phyloP scores from a whole-genome alignment of 352 stramenopile genomes.

The Phytophthora capsici region DNA sequence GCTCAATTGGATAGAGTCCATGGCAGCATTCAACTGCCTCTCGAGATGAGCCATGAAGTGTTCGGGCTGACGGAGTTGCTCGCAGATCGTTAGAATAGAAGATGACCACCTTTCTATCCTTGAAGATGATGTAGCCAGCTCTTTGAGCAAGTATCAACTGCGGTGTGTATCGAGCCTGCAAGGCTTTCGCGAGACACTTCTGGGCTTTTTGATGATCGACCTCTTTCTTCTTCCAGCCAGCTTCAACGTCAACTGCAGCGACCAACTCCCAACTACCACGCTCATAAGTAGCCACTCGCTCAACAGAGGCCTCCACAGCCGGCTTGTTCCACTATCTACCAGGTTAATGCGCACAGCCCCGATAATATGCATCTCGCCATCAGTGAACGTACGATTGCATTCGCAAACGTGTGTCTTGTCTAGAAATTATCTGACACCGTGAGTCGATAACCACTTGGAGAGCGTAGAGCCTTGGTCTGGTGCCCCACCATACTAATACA shows the following conservation, averaged over 20 bases:
- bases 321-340: not conserved
- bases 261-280: not conserved
- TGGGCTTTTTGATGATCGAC: not conserved
- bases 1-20: constrained; percentile 4
- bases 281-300: not conserved
- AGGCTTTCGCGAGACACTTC: not conserved
- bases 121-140: constrained; percentile 1
- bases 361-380: not conserved
- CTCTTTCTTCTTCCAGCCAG: not conserved
- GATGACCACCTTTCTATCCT: constrained; percentile 3
- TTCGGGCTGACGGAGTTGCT: not conserved
- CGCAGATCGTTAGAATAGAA: constrained; percentile 16
- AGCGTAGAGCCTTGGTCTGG: not conserved
- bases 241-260: not conserved
- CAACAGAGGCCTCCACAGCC: not conserved
- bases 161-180: not conserved
- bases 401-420: constrained; percentile 6
- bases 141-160: not conserved
- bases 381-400: not conserved
- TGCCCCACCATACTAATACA: constrained; percentile 19
- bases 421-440: constrained; percentile 14
- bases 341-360: not conserved
- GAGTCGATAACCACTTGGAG: not conserved
- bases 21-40: not conserved
- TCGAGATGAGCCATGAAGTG: not conserved